Evolutionary conservation across 257 asterid genomes (phyloP).

Genomic region (Plantago elongata): DNA sequence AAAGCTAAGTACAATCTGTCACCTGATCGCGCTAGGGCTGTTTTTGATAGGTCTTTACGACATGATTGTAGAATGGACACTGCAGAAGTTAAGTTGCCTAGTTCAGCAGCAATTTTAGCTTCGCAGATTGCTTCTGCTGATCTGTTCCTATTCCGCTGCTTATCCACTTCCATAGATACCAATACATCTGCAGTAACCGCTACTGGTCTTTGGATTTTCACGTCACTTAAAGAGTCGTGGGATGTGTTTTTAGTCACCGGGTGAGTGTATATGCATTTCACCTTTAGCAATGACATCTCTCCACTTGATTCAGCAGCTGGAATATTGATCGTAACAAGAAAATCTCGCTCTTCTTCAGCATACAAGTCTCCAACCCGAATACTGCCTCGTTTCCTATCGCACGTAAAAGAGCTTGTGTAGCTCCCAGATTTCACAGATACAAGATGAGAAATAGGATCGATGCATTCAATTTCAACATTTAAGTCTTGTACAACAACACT

Average conservation of each 20-base stretch:
- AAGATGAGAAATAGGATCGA: slow-evolving; percentile 40
- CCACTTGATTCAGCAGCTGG: slow-evolving; percentile 39
- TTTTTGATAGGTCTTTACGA: slow-evolving; percentile 42
- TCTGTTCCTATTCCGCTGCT: slow-evolving; percentile 57
- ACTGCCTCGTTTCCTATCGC: slow-evolving; percentile 41
- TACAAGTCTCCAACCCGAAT: slow-evolving; percentile 79
- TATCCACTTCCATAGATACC: slow-evolving; percentile 80
- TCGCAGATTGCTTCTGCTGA: slow-evolving; percentile 79
- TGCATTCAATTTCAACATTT: slow-evolving; percentile 57
- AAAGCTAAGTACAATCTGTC: slow-evolving; percentile 51
- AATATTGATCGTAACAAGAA: slow-evolving; percentile 50
- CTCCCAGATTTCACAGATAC: slow-evolving; percentile 69
- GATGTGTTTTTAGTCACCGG: slow-evolving; percentile 40
- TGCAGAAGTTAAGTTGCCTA: slow-evolving; percentile 54
- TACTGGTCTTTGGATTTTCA: slow-evolving; percentile 51
- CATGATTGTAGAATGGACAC: slow-evolving; percentile 47
- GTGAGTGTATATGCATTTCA: slow-evolving; percentile 52
- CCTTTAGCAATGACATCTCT: slow-evolving; percentile 52
- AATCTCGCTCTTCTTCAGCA: slow-evolving; percentile 91
- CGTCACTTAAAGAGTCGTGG: slow-evolving; percentile 31
- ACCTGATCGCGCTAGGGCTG: slow-evolving; percentile 56
- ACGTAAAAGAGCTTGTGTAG: slow-evolving; percentile 38
- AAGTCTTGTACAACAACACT: slow-evolving; percentile 79
- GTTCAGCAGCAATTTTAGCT: slow-evolving; percentile 75
- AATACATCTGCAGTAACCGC: slow-evolving; percentile 20